phyloP scores from a whole-genome alignment of 2,329 filamentous ascomycete genomes.

The Colletotrichum sp. region DNA sequence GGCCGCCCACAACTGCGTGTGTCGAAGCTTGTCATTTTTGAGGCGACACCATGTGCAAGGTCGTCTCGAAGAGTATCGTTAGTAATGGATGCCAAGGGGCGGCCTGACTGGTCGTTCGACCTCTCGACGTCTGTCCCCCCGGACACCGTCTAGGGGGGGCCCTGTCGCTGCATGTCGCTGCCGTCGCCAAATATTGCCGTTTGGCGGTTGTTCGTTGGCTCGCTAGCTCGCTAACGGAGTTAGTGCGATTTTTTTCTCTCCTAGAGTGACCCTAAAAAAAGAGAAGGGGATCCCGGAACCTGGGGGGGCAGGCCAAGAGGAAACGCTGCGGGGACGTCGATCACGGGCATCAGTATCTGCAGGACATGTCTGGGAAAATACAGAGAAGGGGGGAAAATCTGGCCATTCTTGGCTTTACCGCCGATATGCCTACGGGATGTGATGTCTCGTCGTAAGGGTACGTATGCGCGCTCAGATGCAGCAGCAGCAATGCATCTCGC shows the following conservation, averaged over 20 bases:
- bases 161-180: not conserved
- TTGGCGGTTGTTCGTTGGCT: not conserved
- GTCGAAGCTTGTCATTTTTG: not conserved
- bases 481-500: not conserved
- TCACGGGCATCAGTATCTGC: conserved; percentile 8
- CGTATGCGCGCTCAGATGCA: not conserved
- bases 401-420: not conserved
- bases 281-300: not conserved
- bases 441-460: not conserved
- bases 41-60: not conserved
- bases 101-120: not conserved
- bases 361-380: not conserved
- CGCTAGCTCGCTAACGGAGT: not conserved
- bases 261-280: not conserved
- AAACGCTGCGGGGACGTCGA: conserved; percentile 9
- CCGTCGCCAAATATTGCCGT: not conserved
- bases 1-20: not conserved
- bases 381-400: not conserved
- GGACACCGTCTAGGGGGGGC: not conserved
- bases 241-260: not conserved
- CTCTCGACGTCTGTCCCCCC: not conserved
- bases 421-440: not conserved
- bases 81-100: not conserved
- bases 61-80: not conserved
- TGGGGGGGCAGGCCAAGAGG: not conserved